A percentile compares a stretch with the other conserved stretches of the same genome.
phyloP scores from a whole-genome alignment of 441 rosid species.

The Adansonia rubrostipa region DNA sequence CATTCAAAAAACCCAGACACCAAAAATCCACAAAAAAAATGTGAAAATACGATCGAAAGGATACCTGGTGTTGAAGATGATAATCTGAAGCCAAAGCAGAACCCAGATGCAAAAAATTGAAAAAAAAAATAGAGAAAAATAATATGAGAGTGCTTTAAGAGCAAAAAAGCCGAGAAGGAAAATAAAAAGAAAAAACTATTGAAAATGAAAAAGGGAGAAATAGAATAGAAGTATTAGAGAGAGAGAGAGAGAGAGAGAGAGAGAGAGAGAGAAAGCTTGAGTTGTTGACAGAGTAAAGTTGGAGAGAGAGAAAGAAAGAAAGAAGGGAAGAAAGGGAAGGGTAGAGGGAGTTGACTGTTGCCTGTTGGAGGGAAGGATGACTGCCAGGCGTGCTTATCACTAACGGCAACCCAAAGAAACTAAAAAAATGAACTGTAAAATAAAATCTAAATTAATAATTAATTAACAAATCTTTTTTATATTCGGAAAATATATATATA shows the following conservation, averaged over 20 bases:
- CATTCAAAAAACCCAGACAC: constrained; percentile 31
- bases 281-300: constrained; percentile 17
- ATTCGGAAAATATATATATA: no score
- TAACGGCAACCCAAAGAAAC: constrained; percentile 53
- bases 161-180: constrained; percentile 32
- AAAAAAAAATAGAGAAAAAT: constrained; percentile 22
- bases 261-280: constrained; percentile 18
- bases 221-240: constrained; percentile 42
- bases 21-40: constrained; percentile 12
- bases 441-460: constrained; percentile 13
- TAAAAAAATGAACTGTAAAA: constrained; percentile 34
- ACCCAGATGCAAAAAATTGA: constrained; percentile 62
- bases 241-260: constrained; percentile 35
- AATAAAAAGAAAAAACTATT: neutral
- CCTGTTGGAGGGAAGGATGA: constrained; percentile 70
- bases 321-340: neutral
- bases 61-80: constrained; percentile 41
- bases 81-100: constrained; percentile 31
- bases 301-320: constrained; percentile 31
- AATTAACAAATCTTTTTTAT: neutral
- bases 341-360: constrained; percentile 19
- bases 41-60: neutral
- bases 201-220: constrained; percentile 27
- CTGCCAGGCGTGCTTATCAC: constrained; percentile 94
- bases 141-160: constrained; percentile 16